phyloP scores from a whole-genome alignment of 257 asterid genomes.

The Capsicum rhomboideum region DNA sequence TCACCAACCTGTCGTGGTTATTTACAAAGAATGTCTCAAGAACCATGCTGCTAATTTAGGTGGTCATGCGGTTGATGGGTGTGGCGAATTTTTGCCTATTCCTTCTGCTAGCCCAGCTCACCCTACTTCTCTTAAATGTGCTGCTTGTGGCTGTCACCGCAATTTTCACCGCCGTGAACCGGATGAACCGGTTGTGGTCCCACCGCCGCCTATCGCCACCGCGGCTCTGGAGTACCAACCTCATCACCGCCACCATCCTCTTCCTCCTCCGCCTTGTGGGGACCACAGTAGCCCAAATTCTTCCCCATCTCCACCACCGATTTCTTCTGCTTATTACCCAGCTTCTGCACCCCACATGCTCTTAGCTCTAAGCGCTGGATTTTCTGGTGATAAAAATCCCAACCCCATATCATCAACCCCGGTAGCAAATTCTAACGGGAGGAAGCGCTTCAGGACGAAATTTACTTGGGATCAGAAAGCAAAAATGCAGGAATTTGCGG shows the following conservation, averaged over 20 bases:
- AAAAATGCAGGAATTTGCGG: conserved; percentile 65
- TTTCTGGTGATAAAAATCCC: conserved; percentile 23
- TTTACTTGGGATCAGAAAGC: conserved; percentile 63
- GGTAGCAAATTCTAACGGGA: conserved; percentile 16
- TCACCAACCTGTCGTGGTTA: conserved; percentile 48
- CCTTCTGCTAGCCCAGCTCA: conserved; percentile 55
- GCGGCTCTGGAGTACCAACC: conserved; percentile 80
- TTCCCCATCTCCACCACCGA: conserved; percentile 83
- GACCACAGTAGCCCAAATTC: conserved; percentile 59
- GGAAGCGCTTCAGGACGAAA: conserved; percentile 69
- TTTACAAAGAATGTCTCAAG: conserved; percentile 83
- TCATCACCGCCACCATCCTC: conserved; percentile 95
- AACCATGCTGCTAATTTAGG: conserved; percentile 91
- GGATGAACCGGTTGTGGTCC: conserved; percentile 26
- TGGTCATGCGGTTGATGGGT: conserved; percentile 93
- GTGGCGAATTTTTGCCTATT: conserved; percentile 95
- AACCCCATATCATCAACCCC: conserved; percentile 14
- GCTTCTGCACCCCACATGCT: conserved; percentile 93
- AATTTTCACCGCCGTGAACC: conserved; percentile 98
- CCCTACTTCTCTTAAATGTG: conserved; percentile 90
- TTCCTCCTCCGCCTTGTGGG: conserved; percentile 23
- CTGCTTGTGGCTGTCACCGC: conserved; percentile 98
- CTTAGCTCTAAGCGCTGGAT: conserved; percentile 61
- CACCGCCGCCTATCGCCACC: conserved; percentile 26
- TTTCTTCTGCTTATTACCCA: conserved; percentile 73